Percentiles rank a stretch among this genome's conserved stretches.
These are phyloP conservation scores for Rhynchosporium secalis DNA, from an alignment of 2,329 filamentous ascomycete species.

Conservation along the genomic window DNA sequence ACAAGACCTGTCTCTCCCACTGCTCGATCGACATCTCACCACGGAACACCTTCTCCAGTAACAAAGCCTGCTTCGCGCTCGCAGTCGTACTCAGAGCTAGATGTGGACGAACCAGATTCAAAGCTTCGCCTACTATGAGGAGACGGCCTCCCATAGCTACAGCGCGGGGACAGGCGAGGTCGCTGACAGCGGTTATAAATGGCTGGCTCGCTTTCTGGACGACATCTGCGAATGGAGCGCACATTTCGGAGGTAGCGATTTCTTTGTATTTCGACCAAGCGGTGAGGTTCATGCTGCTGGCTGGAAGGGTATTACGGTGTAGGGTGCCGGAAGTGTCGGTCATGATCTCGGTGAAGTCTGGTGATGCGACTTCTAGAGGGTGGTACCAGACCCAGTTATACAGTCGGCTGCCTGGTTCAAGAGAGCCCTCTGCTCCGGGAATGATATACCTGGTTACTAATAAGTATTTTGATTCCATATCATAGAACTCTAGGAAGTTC, in stretches of 20 bases:
- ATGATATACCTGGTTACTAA: slow-evolving; percentile 13
- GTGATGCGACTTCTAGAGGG: slow-evolving; percentile 34
- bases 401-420: slow-evolving; percentile 43
- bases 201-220: slow-evolving; percentile 13
- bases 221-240: slow-evolving; percentile 20
- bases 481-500: not conserved
- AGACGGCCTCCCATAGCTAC: slow-evolving; percentile 38
- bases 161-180: slow-evolving; percentile 9
- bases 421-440: slow-evolving; percentile 36
- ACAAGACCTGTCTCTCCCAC: slow-evolving; percentile 13
- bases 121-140: slow-evolving; percentile 45
- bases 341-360: slow-evolving; percentile 36
- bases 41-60: slow-evolving; percentile 22
- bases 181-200: slow-evolving; percentile 16
- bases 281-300: slow-evolving; percentile 22
- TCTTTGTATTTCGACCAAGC: slow-evolving; percentile 26
- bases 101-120: slow-evolving; percentile 48
- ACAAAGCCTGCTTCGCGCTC: slow-evolving; percentile 37
- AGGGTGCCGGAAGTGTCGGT: slow-evolving; percentile 37
- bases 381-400: slow-evolving; percentile 51
- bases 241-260: slow-evolving; percentile 20
- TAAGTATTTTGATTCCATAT: not conserved
- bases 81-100: slow-evolving; percentile 47
- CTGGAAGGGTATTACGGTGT: slow-evolving; percentile 32
- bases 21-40: slow-evolving; percentile 19